Evolutionary conservation across 352 stramenopile species (phyloP).

Genomic region (Pythium sukuiense): DNA sequence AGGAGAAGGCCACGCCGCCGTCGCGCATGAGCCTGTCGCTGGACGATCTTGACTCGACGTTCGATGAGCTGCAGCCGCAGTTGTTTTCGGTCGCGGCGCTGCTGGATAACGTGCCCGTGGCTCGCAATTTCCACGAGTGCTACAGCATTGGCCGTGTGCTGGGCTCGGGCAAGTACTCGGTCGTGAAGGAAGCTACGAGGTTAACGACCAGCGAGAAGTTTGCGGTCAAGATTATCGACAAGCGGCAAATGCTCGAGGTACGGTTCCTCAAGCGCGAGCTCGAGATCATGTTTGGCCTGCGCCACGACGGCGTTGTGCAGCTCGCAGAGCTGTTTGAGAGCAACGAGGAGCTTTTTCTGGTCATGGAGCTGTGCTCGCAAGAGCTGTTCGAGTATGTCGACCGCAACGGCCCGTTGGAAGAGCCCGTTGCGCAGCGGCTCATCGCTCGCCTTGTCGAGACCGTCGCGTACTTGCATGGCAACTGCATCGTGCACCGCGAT

Average conservation of each 20-base stretch:
- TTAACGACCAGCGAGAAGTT: constrained; percentile 35
- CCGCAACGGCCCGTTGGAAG: constrained; percentile 63
- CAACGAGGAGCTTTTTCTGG: constrained; percentile 72
- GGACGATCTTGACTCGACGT: constrained; percentile 47
- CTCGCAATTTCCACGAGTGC: constrained; percentile 51
- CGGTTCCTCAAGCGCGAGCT: constrained; percentile 85
- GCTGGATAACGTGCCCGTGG: constrained; percentile 65
- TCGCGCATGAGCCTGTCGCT: constrained; percentile 60
- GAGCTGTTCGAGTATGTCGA: constrained; percentile 87
- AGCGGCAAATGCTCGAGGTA: constrained; percentile 76
- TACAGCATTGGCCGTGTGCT: constrained; percentile 59
- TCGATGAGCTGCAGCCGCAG: constrained; percentile 45
- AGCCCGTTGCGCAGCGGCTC: constrained; percentile 62
- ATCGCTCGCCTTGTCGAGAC: constrained; percentile 75
- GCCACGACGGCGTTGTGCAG: constrained; percentile 75
- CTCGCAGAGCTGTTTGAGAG: constrained; percentile 79
- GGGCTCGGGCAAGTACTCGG: constrained; percentile 77
- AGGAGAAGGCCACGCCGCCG: constrained; percentile 61
- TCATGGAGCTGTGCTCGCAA: constrained; percentile 80
- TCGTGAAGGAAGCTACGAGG: constrained; percentile 66
- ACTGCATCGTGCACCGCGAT: constrained; percentile 84
- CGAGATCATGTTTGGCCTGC: constrained; percentile 81
- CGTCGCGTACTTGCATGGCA: constrained; percentile 81
- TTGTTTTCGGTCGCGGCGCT: constrained; percentile 68
- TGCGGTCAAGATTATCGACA: constrained; percentile 85